Conservation (phyloP, 1,284 basidiomycete genomes). For the Cryptococcus depauperatus region DNA sequence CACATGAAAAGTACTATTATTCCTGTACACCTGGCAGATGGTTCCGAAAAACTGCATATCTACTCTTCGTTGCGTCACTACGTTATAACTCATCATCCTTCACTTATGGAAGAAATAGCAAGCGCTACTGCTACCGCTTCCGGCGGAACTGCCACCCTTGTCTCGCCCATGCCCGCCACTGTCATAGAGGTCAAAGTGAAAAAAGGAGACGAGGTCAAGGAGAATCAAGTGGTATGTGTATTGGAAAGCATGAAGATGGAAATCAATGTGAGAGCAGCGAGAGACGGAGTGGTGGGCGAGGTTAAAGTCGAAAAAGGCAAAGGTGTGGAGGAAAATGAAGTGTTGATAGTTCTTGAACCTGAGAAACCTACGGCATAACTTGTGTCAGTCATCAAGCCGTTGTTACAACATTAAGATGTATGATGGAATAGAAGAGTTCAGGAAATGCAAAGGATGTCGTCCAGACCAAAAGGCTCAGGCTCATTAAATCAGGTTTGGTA, state of each 20-base stretch:
- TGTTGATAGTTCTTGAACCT: constrained; percentile 55
- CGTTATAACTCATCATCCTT: constrained; percentile 15
- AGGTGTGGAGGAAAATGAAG: constrained; percentile 78
- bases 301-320: constrained; percentile 71
- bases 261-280: constrained; percentile 67
- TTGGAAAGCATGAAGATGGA: constrained; percentile 96
- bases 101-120: constrained; percentile 3
- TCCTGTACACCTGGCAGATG: constrained; percentile 8
- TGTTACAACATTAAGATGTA: not conserved
- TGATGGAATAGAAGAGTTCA: constrained; percentile 7
- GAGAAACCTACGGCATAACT: constrained; percentile 2
- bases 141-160: constrained; percentile 18
- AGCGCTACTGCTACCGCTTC: not conserved
- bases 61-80: constrained; percentile 28
- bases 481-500: constrained; percentile 47
- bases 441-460: constrained; percentile 13
- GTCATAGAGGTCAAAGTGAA: constrained; percentile 76
- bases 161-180: constrained; percentile 76
- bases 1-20: constrained; percentile 27
- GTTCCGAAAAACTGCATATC: constrained; percentile 30
- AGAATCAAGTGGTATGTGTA: constrained; percentile 70
- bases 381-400: constrained; percentile 3
- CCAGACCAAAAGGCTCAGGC: constrained; percentile 32
- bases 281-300: constrained; percentile 58
- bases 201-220: constrained; percentile 66